phyloP scores from a whole-genome alignment of 23 red algal genomes.

The Agarophyton chilense region DNA sequence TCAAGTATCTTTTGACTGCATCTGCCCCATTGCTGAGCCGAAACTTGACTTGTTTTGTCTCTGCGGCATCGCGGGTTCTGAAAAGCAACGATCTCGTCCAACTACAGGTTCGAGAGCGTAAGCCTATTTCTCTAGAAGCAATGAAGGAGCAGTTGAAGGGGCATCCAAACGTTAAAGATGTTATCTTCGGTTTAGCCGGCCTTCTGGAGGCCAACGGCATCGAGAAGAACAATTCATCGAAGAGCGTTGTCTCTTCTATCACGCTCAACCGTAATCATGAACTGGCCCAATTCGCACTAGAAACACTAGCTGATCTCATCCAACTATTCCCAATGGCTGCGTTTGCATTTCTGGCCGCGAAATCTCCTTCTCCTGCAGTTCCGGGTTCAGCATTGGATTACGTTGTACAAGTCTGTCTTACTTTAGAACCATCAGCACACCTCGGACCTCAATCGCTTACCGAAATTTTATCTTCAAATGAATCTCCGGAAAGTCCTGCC shows the following conservation, averaged over 20 bases:
- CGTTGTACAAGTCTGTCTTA: conserved; percentile 30
- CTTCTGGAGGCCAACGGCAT: conserved; percentile 2
- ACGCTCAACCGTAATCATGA: conserved; percentile 6
- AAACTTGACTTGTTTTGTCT: conserved; percentile 43
- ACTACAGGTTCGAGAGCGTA: conserved; percentile 15
- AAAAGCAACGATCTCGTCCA: neutral
- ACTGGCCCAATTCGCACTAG: conserved; percentile 39
- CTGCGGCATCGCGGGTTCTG: conserved; percentile 20
- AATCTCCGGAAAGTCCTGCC: conserved; percentile 22
- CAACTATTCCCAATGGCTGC: conserved; percentile 57
- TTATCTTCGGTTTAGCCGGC: conserved; percentile 27
- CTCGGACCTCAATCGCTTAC: conserved; percentile 12
- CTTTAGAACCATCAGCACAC: neutral
- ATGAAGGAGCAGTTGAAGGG: conserved; percentile 18
- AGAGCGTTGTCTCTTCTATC: neutral
- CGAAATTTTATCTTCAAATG: conserved; percentile 1
- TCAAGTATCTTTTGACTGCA: conserved; percentile 34
- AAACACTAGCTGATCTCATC: conserved; percentile 56
- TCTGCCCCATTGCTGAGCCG: conserved; percentile 46
- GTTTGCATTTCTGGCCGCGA: conserved; percentile 28
- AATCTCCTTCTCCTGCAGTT: conserved; percentile 1
- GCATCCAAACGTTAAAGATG: conserved; percentile 42
- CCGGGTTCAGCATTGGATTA: conserved; percentile 46
- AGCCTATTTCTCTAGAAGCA: neutral
- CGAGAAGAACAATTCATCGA: neutral